Conservation (phyloP, 1,284 basidiomycete genomes). For the Ustilago trichophora region DNA sequence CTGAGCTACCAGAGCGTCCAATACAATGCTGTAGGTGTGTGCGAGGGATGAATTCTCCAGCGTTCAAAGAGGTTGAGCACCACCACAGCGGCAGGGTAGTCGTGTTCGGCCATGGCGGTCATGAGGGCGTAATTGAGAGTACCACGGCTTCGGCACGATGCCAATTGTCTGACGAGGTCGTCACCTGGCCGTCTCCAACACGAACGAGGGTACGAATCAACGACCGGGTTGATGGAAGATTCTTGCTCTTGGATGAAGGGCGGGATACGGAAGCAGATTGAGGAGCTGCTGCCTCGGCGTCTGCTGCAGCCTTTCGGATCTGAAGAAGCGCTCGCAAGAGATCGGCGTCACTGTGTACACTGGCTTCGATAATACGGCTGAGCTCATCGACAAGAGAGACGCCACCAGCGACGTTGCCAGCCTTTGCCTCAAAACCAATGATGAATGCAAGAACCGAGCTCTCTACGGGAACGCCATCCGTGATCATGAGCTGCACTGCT, state of each 20-base stretch:
- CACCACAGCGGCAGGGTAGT: slow-evolving; percentile 30
- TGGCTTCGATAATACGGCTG: background rate
- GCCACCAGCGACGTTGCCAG: slow-evolving; percentile 14
- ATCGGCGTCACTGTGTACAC: background rate
- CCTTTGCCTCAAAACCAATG: slow-evolving; percentile 20
- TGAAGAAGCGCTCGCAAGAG: slow-evolving; percentile 16
- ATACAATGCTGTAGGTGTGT: slow-evolving; percentile 17
- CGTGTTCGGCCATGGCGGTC: slow-evolving; percentile 21
- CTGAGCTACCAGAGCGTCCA: slow-evolving; percentile 15
- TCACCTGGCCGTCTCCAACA: slow-evolving; percentile 14
- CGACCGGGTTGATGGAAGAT: slow-evolving; percentile 15
- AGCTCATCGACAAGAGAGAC: slow-evolving; percentile 9
- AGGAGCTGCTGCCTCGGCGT: background rate
- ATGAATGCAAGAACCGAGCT: slow-evolving; percentile 26
- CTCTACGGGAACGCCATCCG: slow-evolving; percentile 17
- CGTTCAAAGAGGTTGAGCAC: slow-evolving; percentile 35
- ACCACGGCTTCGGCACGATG: slow-evolving; percentile 14
- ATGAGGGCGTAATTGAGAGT: slow-evolving; percentile 34
- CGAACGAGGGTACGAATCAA: slow-evolving; percentile 22
- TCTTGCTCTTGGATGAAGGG: background rate
- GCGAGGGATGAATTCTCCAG: slow-evolving; percentile 25
- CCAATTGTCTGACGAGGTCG: background rate
- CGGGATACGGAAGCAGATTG: background rate
- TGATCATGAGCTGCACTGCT: slow-evolving; percentile 12
- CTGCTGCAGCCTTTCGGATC: slow-evolving; percentile 7